Percentiles rank a stretch among this genome's conserved stretches.
These are phyloP conservation scores for Kluyveromyces sp. DNA, from an alignment of 1,139 yeast genomes.

Conservation along the genomic window DNA sequence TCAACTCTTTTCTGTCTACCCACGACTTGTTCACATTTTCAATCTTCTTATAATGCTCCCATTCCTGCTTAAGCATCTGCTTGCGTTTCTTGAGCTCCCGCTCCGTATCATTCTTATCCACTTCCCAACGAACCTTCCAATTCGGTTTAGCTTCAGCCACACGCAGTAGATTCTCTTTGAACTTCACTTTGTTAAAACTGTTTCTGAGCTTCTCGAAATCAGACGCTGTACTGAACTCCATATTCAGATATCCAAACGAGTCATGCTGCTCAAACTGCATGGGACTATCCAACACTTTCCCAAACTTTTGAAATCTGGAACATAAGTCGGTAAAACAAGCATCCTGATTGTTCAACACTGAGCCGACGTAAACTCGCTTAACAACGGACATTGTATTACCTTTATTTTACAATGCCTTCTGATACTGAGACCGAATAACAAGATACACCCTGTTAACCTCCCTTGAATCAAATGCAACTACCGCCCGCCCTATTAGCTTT, in stretches of 20 bases:
- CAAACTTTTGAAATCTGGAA: conserved; percentile 44
- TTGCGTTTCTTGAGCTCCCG: conserved; percentile 26
- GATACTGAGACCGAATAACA: too few species aligned
- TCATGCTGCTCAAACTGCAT: conserved; percentile 38
- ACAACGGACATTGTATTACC: conserved; percentile 9
- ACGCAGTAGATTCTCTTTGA: conserved; percentile 62
- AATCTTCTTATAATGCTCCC: conserved; percentile 35
- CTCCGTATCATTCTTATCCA: conserved; percentile 35
- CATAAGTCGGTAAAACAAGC: conserved; percentile 32
- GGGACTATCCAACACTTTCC: conserved; percentile 35
- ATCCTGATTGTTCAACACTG: conserved; percentile 37
- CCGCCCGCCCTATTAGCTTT: too few species aligned
- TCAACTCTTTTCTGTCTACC: conserved; percentile 42
- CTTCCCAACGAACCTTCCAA: conserved; percentile 41
- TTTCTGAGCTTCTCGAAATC: conserved; percentile 43
- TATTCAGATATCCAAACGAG: conserved; percentile 60
- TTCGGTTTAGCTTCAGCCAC: conserved; percentile 45
- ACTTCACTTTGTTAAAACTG: conserved; percentile 61
- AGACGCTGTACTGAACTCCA: conserved; percentile 43
- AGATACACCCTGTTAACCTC: too few species aligned
- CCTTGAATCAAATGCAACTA: too few species aligned
- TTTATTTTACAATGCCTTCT: too few species aligned
- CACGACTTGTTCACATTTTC: conserved; percentile 38
- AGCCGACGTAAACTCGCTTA: conserved; percentile 45
- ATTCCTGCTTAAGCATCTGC: conserved; percentile 34